Conservation (phyloP, 1,139 yeast genomes). For the Lizanozyma gosingica region DNA sequence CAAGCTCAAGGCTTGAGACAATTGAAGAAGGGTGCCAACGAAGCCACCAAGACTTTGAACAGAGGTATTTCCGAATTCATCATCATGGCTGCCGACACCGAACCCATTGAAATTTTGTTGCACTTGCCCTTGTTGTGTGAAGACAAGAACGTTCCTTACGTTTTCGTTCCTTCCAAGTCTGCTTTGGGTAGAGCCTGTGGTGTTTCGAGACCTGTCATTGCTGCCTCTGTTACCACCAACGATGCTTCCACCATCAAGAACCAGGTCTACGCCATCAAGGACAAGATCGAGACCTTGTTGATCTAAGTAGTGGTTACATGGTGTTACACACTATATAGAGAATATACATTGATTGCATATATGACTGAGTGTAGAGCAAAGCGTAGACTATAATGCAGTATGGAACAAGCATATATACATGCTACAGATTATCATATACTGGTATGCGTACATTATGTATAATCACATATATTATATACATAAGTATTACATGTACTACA, state of each 20-base stretch:
- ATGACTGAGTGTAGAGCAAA: too few relatives aligned
- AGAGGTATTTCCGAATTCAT: slow-evolving; percentile 99
- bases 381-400: too few relatives aligned
- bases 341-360: too few relatives aligned
- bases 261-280: slow-evolving; percentile 96
- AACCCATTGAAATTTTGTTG: slow-evolving; percentile 96
- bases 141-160: slow-evolving; percentile 99
- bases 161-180: slow-evolving; percentile 95
- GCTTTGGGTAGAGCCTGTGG: slow-evolving; percentile 99
- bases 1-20: slow-evolving; percentile 98
- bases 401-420: too few relatives aligned
- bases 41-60: slow-evolving; percentile 98
- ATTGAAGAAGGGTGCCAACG: slow-evolving; percentile 98
- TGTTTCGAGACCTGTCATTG: slow-evolving; percentile 98
- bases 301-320: slow-evolving; percentile 49
- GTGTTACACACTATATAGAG: too few relatives aligned
- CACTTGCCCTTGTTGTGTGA: slow-evolving; percentile 97
- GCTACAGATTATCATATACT: too few relatives aligned
- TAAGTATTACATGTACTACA: too few relatives aligned
- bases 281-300: slow-evolving; percentile 95
- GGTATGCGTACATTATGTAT: too few relatives aligned
- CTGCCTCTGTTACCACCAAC: slow-evolving; percentile 97
- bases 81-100: slow-evolving; percentile 99
- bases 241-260: slow-evolving; percentile 96
- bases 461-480: too few relatives aligned